A percentile compares a stretch with the other conserved stretches of the same genome.
Conservation (phyloP, 148 eudicot genomes). For the Rhododendron ovatum region DNA sequence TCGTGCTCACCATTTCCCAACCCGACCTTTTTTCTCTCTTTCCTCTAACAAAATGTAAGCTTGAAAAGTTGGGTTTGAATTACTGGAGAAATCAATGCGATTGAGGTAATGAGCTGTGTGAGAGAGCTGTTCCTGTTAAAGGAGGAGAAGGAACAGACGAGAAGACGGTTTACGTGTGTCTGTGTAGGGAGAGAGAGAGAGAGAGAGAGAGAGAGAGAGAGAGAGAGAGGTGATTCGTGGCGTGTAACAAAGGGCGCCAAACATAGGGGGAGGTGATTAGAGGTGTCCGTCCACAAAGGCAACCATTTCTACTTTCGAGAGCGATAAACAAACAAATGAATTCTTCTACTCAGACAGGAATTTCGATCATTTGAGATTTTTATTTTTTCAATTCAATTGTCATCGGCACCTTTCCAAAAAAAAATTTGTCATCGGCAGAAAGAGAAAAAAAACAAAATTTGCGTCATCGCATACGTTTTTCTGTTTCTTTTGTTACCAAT, state of each 20-base stretch:
- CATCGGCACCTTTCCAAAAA: too few relatives aligned
- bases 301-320: not conserved
- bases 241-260: slow-evolving; percentile 50
- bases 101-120: not conserved
- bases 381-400: too few relatives aligned
- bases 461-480: not conserved
- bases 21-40: not conserved
- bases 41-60: not conserved
- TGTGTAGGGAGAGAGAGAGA: not conserved
- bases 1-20: slow-evolving; percentile 26
- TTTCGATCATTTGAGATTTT: not conserved
- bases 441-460: not conserved
- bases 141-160: not conserved
- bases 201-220: not conserved
- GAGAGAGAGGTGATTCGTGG: slow-evolving; percentile 23
- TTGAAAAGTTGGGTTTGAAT: not conserved
- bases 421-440: not conserved
- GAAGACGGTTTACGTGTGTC: not conserved
- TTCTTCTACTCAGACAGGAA: not conserved
- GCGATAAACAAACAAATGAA: not conserved
- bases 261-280: slow-evolving; percentile 2
- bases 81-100: not conserved
- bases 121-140: not conserved
- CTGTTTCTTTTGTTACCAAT: not conserved
- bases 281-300: not conserved